A percentile compares a stretch with the other conserved stretches of the same genome.
Evolutionary conservation across 2,329 filamentous ascomycete genomes (phyloP).

Genomic region (Chaetothyriales sp.): DNA sequence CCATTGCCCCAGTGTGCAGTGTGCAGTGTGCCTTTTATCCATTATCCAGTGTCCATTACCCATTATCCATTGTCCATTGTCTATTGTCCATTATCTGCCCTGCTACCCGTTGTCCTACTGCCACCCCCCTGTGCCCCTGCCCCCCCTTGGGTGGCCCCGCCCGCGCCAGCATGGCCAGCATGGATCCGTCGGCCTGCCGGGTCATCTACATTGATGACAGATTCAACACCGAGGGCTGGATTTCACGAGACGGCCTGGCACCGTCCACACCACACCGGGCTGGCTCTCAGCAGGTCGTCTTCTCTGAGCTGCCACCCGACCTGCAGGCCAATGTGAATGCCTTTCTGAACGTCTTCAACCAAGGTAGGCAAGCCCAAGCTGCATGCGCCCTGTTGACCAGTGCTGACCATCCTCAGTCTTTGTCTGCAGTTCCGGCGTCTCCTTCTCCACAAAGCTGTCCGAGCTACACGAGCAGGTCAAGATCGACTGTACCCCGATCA

Average conservation of each 20-base stretch:
- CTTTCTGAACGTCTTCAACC: conserved; percentile 36
- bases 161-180: too few species aligned
- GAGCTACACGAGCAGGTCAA: conserved; percentile 30
- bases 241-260: conserved; percentile 21
- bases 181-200: conserved; percentile 29
- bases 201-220: conserved; percentile 34
- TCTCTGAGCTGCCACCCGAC: conserved; percentile 28
- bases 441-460: conserved; percentile 38
- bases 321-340: conserved; percentile 35
- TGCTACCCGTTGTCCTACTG: not conserved
- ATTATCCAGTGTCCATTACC: too few species aligned
- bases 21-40: too few species aligned
- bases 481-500: conserved; percentile 36
- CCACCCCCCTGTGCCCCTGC: conserved; percentile 1
- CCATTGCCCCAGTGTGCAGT: not conserved
- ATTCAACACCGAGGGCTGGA: conserved; percentile 30
- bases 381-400: not conserved
- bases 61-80: not conserved
- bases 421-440: conserved; percentile 37
- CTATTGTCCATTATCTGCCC: not conserved
- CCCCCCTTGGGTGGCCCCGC: too few species aligned
- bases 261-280: conserved; percentile 13
- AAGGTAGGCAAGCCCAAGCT: conserved; percentile 26
- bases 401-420: conserved; percentile 30
- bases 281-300: conserved; percentile 17